Conservation (phyloP, 352 stramenopile species). For the Globisporangium cederbergense region DNA sequence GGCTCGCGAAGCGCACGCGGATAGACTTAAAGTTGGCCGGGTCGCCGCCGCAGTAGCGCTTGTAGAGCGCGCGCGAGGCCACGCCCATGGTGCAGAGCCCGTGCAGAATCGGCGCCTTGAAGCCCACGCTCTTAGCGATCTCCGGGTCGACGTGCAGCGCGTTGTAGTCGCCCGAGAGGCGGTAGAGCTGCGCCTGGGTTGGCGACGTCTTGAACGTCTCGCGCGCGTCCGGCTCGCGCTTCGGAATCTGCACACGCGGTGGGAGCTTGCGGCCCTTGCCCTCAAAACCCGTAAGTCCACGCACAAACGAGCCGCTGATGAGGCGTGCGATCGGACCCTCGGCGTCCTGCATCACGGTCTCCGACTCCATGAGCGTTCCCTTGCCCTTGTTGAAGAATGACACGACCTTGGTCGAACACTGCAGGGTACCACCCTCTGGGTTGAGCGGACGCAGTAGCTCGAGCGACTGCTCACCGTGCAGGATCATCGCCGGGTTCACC, state of each 20-base stretch:
- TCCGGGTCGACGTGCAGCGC: constrained; percentile 91
- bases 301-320: constrained; percentile 80
- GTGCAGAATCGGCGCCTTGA: constrained; percentile 90
- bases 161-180: constrained; percentile 95
- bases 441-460: constrained; percentile 76
- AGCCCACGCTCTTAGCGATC: constrained; percentile 72
- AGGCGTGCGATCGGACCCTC: constrained; percentile 62
- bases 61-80: constrained; percentile 72
- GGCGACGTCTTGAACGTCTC: constrained; percentile 66
- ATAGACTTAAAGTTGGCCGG: constrained; percentile 77
- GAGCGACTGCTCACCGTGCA: constrained; percentile 85
- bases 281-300: constrained; percentile 72
- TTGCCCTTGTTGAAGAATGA: constrained; percentile 85
- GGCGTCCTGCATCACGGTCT: constrained; percentile 77
- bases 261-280: constrained; percentile 63
- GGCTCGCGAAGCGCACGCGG: constrained; percentile 85
- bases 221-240: constrained; percentile 58
- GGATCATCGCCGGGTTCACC: constrained; percentile 80
- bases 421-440: constrained; percentile 45
- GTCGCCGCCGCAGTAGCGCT: constrained; percentile 72
- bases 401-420: constrained; percentile 63
- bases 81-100: constrained; percentile 93
- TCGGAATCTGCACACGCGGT: constrained; percentile 70
- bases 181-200: constrained; percentile 89
- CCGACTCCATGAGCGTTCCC: constrained; percentile 80